phyloP scores from a whole-genome alignment of 495 filamentous ascomycete genomes.

The Amphirosellinia nigrospora region DNA sequence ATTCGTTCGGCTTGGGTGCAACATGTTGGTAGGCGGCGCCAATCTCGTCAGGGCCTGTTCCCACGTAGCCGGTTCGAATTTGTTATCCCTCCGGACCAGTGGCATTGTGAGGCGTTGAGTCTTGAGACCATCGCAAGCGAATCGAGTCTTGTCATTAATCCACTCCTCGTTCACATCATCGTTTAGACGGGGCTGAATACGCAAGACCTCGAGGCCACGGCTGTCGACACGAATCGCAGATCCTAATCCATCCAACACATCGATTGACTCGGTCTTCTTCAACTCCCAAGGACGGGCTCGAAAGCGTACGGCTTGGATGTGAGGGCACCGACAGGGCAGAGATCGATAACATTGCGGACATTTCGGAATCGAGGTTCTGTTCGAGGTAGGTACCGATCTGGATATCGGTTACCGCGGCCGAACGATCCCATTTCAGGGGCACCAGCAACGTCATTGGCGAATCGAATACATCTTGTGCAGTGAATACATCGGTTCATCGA shows the following conservation, averaged over 20 bases:
- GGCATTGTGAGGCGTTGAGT: constrained; percentile 94
- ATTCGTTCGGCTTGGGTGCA: constrained; percentile 83
- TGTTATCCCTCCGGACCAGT: constrained; percentile 82
- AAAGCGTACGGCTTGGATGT: constrained; percentile 97
- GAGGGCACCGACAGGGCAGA: constrained; percentile 95
- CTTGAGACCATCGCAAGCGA: constrained; percentile 96
- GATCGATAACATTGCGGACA: constrained; percentile 97
- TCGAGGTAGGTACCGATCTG: constrained; percentile 98
- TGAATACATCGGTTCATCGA: constrained; percentile 99
- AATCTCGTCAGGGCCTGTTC: constrained; percentile 92
- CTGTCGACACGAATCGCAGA: constrained; percentile 94
- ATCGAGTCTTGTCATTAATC: constrained; percentile 98
- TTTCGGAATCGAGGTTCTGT: constrained; percentile 85
- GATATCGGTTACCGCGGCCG: constrained; percentile 91
- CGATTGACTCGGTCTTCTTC: constrained; percentile 89
- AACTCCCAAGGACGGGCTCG: constrained; percentile 96
- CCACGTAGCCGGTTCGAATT: constrained; percentile 91
- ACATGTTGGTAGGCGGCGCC: constrained; percentile 74
- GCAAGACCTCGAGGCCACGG: constrained; percentile 95
- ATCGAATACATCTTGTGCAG: constrained; percentile 96
- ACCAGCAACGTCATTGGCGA: constrained; percentile 96
- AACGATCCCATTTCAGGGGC: constrained; percentile 93
- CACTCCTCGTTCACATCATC: constrained; percentile 99
- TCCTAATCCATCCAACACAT: constrained; percentile 89
- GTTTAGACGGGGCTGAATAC: constrained; percentile 87